phyloP scores from a whole-genome alignment of 139 green algal species.

The Picochlorum sp. region DNA sequence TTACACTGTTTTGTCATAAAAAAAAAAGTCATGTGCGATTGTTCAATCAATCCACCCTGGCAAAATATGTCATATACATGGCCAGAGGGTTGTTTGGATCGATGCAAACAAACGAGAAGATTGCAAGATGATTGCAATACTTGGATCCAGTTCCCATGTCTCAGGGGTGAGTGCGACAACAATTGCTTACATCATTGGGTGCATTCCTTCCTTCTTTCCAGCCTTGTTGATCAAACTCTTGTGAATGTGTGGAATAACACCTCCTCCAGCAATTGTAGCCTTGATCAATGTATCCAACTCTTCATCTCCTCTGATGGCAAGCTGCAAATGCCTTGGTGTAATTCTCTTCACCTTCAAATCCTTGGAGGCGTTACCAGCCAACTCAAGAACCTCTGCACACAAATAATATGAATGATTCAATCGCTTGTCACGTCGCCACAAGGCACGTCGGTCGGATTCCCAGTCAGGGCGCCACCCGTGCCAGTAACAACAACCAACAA shows the following conservation, averaged over 20 bases:
- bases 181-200: constrained; percentile 5
- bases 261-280: constrained; percentile 97
- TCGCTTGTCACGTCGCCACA: constrained; percentile 24
- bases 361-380: constrained; percentile 98
- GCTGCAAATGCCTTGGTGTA: constrained; percentile 95
- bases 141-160: not conserved
- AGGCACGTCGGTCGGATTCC: no score
- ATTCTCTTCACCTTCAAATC: constrained; percentile 99
- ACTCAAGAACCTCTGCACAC: constrained; percentile 95
- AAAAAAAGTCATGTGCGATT: not conserved
- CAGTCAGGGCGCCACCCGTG: no score
- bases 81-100: no score
- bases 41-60: no score
- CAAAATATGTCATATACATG: no score
- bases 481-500: no score
- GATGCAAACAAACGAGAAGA: no score
- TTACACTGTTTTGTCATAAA: not conserved
- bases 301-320: constrained; percentile 98
- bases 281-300: constrained; percentile 99
- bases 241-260: constrained; percentile 99
- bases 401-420: constrained; percentile 53
- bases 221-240: constrained; percentile 85
- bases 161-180: not conserved
- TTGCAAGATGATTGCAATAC: no score
- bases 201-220: constrained; percentile 29